Conservation (phyloP, 768 basidiomycete species). For the Leccinellum luteum region DNA sequence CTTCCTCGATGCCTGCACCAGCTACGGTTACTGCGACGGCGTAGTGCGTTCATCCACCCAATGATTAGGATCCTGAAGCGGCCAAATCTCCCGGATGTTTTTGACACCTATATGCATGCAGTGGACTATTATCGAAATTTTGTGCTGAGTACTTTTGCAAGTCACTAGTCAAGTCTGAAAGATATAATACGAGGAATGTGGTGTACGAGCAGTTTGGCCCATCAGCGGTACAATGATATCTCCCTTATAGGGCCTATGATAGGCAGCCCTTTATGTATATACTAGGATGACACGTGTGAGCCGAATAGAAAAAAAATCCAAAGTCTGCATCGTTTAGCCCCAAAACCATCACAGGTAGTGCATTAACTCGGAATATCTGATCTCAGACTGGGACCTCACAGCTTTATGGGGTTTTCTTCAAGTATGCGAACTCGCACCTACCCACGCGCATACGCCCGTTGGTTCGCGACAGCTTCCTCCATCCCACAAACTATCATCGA, state of each 20-base stretch:
- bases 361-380: background rate
- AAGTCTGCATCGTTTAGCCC: background rate
- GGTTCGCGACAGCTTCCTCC: slow-evolving; percentile 33
- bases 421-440: slow-evolving; percentile 6
- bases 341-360: background rate
- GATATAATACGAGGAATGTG: too few relatives aligned
- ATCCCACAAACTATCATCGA: slow-evolving; percentile 89
- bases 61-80: background rate
- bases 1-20: slow-evolving; percentile 1
- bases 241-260: too few relatives aligned
- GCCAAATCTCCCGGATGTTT: background rate
- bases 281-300: background rate
- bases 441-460: slow-evolving; percentile 11
- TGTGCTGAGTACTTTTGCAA: too few relatives aligned
- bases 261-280: too few relatives aligned
- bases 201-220: too few relatives aligned
- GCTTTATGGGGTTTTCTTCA: slow-evolving; percentile 1
- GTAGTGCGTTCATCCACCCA: slow-evolving; percentile 5
- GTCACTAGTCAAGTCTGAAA: too few relatives aligned
- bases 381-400: background rate
- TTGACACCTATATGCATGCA: too few relatives aligned
- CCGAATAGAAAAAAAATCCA: background rate
- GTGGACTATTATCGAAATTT: too few relatives aligned
- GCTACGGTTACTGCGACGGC: slow-evolving; percentile 17
- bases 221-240: too few relatives aligned